Base-by-base conservation (phyloP, 345 rosid genomes). In the Conringia planisiliqua region DNA sequence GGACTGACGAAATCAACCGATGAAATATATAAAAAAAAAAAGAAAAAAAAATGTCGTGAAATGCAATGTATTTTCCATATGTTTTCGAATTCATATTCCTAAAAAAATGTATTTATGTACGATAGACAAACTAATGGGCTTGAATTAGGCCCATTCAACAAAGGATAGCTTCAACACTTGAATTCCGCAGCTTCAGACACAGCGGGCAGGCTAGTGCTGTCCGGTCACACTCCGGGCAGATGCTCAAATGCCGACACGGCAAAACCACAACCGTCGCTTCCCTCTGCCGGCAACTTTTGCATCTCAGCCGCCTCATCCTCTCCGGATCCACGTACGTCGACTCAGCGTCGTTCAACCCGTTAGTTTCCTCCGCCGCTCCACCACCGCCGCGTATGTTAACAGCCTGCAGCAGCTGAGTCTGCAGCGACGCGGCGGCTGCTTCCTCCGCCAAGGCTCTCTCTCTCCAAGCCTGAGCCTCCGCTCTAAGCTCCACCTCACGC, bases 161-260 rank as follows among this genome's bases (percentile, higher is more conserved):
- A 56, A 93, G 74, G 78, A 77, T 85, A 56, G 90, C 88, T 65
- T 90, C 93, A 26, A 90, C 92, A 70, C 96, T 83, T 9, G 93
- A 87, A 40, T 74, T 84, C 75, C 86, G 81, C 46, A 77, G 50
- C 64, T 69, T 77, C 52, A 80, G 83, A 87, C 98, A 93, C 22
- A 90, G 67, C 29, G 93, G 98, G 86, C 97, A 93, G 6, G 83
- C 81, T 12, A 76, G 73, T n/a, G 81, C 86, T 76, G 74, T 75
- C 18, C 75, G 82, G 82, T 93, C 88, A 67, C 97, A 89, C 60
- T 66, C 87, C 77, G 85, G 75, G 77, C 98, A 93, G 11, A 90
- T 68, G 57, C 93, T 81, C 6, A 93, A 78, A 82, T 90, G 98
- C 74, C 92, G 84, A 82, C 98, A 90, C 72, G 97, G 97, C 80